Evolutionary conservation across 169 alveolate species (phyloP), one percentile per base, ranked within the genome.

Genomic region (Plasmodium gonderi): DNA sequence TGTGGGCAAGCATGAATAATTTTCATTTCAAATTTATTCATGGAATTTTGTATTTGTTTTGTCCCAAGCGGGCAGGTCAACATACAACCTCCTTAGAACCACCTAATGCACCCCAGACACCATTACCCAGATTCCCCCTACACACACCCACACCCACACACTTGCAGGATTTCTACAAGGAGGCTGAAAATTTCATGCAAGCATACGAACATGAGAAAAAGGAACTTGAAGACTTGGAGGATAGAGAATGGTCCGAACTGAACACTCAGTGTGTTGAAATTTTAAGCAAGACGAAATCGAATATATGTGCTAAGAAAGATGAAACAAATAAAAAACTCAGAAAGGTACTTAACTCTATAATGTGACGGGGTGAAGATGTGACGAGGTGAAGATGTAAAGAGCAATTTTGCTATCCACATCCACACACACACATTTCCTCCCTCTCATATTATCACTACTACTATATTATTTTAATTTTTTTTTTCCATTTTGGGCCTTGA

Each of bases 311-410:
- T 42, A 69, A 54, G 6, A 82, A 82, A 82, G 80, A 82, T n/a
- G 83, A 82, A 69, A 82, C 92, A 4, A 69, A 47, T 31, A 79
- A 82, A 82, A 82, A 82, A 40, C 92, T 82, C 38, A 82, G 82
- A 47, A 82, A 82, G 44, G 83, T 69, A 7, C 76, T 82, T 20
- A 67, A 82, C 8, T 82, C 92, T 20, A 82, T 82, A 33, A 79
- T 82, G 38, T 67, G 60, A 69, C n/a, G 11, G 38, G 36, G 17
- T 31, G 20, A 5, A 33, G 8, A 7, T n/a, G n/a, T n/a, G n/a
- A n/a, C n/a, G n/a, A n/a, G n/a, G n/a, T n/a, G n/a, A n/a, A n/a
- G n/a, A n/a, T n/a, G n/a, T n/a, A n/a, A n/a, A n/a, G n/a, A n/a
- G n/a, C n/a, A n/a, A n/a, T n/a, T n/a, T n/a, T n/a, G n/a, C n/a